Evolutionary conservation across 2,329 filamentous ascomycete species (phyloP).

Genomic region (Aspergillus piperis): DNA sequence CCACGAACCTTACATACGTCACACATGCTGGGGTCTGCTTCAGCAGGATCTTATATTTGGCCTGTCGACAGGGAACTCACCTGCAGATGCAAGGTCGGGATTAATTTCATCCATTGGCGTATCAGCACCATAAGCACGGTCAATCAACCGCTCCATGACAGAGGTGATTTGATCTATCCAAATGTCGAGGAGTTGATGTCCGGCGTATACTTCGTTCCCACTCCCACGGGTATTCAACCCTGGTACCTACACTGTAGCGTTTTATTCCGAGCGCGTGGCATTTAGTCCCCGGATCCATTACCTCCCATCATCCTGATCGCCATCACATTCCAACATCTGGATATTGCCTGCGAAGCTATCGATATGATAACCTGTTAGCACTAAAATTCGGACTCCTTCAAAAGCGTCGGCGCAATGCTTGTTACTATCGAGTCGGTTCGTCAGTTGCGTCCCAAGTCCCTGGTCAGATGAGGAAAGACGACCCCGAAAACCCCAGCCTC

Average conservation of each 20-base stretch:
- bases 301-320: background rate
- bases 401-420: background rate
- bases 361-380: background rate
- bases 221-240: background rate
- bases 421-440: background rate
- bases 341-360: background rate
- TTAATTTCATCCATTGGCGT: slow-evolving; percentile 6
- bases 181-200: slow-evolving; percentile 2
- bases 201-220: background rate
- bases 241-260: background rate
- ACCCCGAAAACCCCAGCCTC: background rate
- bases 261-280: slow-evolving; percentile 2
- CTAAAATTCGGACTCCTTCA: background rate
- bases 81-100: slow-evolving; percentile 13
- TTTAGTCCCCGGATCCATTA: background rate
- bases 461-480: background rate
- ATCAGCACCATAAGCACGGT: background rate
- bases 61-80: slow-evolving; percentile 13
- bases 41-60: background rate
- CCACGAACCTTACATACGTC: slow-evolving; percentile 4
- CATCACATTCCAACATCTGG: background rate
- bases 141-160: slow-evolving; percentile 3
- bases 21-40: slow-evolving; percentile 1
- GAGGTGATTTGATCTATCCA: slow-evolving; percentile 1
- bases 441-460: background rate